A percentile compares a stretch with the other conserved stretches of the same genome.
phyloP scores from a whole-genome alignment of 164 flowering plant species.

The Chimonanthus salicifolius region DNA sequence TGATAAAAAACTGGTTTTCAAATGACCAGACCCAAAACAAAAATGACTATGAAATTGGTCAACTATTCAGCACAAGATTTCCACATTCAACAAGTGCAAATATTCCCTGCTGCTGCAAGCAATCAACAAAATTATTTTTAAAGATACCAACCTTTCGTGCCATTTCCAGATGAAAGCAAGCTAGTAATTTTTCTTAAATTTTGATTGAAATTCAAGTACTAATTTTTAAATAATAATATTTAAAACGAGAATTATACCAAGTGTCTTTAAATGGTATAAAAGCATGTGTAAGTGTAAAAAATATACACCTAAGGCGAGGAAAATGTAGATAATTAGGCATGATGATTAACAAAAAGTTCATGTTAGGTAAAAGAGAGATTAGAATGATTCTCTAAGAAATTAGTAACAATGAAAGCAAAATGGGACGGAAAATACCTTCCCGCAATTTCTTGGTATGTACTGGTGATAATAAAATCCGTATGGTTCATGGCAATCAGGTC shows the following conservation, averaged over 20 bases:
- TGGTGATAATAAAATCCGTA: conserved; percentile 8
- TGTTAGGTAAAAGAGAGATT: too few relatives aligned
- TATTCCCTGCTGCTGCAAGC: neutral
- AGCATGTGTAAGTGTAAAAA: too few relatives aligned
- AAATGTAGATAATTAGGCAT: too few relatives aligned
- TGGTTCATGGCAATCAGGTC: conserved; percentile 9
- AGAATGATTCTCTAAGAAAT: neutral
- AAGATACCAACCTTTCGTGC: neutral
- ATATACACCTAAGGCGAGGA: too few relatives aligned
- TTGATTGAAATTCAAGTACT: too few relatives aligned
- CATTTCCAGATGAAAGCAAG: neutral
- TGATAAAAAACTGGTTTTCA: neutral
- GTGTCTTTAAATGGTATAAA: too few relatives aligned
- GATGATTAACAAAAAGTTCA: too few relatives aligned
- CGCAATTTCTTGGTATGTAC: conserved; percentile 8
- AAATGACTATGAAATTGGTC: neutral
- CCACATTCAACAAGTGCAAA: neutral
- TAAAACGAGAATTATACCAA: too few relatives aligned
- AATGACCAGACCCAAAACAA: neutral
- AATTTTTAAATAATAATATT: too few relatives aligned
- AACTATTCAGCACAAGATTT: neutral
- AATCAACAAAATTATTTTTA: neutral
- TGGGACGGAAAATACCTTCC: conserved; percentile 5
- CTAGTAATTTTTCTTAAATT: too few relatives aligned
- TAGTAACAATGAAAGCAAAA: neutral